phyloP scores from a whole-genome alignment of 1,139 yeast genomes.

The Candida gigantensis region DNA sequence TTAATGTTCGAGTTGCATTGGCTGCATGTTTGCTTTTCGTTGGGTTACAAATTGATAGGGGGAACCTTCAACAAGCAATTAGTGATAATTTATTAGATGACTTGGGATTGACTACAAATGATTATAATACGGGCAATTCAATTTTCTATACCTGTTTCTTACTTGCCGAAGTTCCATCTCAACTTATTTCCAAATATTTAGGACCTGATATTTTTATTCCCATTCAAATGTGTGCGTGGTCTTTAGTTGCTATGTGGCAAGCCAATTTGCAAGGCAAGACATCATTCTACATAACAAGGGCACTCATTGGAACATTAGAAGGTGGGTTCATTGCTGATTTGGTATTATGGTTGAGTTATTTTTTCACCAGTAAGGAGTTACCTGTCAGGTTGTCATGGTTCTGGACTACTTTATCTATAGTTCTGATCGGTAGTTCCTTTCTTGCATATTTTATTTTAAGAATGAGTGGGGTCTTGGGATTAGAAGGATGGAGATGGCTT shows the following conservation, averaged over 20 bases:
- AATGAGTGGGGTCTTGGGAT: constrained; percentile 27
- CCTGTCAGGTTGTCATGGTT: constrained; percentile 26
- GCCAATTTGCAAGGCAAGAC: constrained; percentile 23
- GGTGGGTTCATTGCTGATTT: constrained; percentile 37
- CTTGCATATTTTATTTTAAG: constrained; percentile 33
- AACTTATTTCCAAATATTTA: constrained; percentile 29
- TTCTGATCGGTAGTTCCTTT: constrained; percentile 38
- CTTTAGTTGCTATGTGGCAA: constrained; percentile 30
- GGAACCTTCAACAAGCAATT: constrained; percentile 33
- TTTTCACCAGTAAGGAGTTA: constrained; percentile 28
- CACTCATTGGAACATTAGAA: constrained; percentile 29
- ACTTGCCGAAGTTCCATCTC: constrained; percentile 36
- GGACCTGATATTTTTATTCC: constrained; percentile 38
- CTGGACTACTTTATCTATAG: constrained; percentile 20
- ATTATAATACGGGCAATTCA: constrained; percentile 34
- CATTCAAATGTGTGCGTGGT: constrained; percentile 34
- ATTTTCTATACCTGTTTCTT: constrained; percentile 29
- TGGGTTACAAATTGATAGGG: constrained; percentile 35
- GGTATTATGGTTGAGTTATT: constrained; percentile 28
- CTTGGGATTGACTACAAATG: constrained; percentile 28
- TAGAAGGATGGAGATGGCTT: constrained; percentile 64
- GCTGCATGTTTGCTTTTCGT: constrained; percentile 34
- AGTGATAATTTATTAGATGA: constrained; percentile 34
- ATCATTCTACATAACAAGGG: constrained; percentile 29
- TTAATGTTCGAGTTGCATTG: constrained; percentile 28